A percentile compares a stretch with the other conserved stretches of the same genome.
These are phyloP conservation scores for Colletotrichum noveboracense DNA, from an alignment of 2,329 filamentous ascomycete genomes.

Conservation along the genomic window DNA sequence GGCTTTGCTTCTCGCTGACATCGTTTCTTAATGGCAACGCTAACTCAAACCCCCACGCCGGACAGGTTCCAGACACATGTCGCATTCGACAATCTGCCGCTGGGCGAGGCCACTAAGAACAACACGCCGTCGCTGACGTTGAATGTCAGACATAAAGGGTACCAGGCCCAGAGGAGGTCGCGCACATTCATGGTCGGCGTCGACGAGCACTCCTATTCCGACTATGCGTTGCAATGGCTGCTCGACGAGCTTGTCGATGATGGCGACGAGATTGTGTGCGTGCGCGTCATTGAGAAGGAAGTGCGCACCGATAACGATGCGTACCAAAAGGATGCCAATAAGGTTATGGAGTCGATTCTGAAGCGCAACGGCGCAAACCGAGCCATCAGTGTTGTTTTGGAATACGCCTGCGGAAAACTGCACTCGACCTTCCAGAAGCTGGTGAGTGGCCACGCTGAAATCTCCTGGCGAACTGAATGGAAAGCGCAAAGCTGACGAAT, in stretches of 20 bases:
- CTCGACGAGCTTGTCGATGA: slow-evolving; percentile 92
- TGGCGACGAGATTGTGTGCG: slow-evolving; percentile 90
- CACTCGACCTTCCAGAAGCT: slow-evolving; percentile 90
- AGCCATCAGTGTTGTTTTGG: slow-evolving; percentile 83
- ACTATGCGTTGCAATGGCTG: slow-evolving; percentile 91
- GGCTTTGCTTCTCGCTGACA: background rate
- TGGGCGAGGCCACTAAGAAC: slow-evolving; percentile 63
- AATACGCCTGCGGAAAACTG: slow-evolving; percentile 88
- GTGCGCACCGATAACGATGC: slow-evolving; percentile 63
- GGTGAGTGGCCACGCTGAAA: slow-evolving; percentile 58
- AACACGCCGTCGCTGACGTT: slow-evolving; percentile 77
- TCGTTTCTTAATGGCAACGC: slow-evolving; percentile 42
- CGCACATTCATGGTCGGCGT: slow-evolving; percentile 91
- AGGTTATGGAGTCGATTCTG: slow-evolving; percentile 77
- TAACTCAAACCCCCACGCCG: slow-evolving; percentile 39
- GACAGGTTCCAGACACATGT: slow-evolving; percentile 65
- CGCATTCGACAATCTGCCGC: slow-evolving; percentile 64
- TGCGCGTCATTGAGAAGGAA: slow-evolving; percentile 86
- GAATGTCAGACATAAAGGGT: slow-evolving; percentile 85
- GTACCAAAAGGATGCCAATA: slow-evolving; percentile 78
- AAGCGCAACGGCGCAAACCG: slow-evolving; percentile 79
- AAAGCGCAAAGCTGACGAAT: background rate
- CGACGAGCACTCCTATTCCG: slow-evolving; percentile 89
- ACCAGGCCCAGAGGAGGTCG: slow-evolving; percentile 79
- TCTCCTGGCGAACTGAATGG: background rate